These are phyloP conservation scores for Harringtonia lauricola DNA, from an alignment of 2,329 filamentous ascomycete genomes.

Conservation along the genomic window DNA sequence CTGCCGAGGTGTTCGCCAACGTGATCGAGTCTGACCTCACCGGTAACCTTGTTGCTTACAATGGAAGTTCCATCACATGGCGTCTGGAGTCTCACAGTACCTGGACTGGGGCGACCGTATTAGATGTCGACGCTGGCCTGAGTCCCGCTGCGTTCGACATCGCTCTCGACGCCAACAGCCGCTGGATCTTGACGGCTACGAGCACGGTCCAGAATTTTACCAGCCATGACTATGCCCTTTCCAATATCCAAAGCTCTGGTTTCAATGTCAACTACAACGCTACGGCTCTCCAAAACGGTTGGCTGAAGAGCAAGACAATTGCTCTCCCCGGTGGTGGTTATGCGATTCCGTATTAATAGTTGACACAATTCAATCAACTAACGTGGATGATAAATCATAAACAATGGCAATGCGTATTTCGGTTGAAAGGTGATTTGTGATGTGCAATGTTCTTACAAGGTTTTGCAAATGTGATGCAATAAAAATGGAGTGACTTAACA, in stretches of 20 bases:
- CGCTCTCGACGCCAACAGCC: neutral
- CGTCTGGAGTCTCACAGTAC: neutral
- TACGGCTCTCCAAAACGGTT: neutral
- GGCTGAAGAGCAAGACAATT: neutral
- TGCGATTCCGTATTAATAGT: neutral
- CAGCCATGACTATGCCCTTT: neutral
- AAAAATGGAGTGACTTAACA: too few relatives aligned
- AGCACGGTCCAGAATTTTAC: slow-evolving; percentile 4
- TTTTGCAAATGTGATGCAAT: too few relatives aligned
- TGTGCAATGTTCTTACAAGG: too few relatives aligned
- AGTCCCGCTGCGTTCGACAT: neutral
- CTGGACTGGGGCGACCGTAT: slow-evolving; percentile 1
- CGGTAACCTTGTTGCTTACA: slow-evolving; percentile 6
- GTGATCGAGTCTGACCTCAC: neutral
- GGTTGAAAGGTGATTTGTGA: too few relatives aligned
- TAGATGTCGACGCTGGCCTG: neutral
- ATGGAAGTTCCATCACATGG: slow-evolving; percentile 5
- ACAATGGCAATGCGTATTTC: too few relatives aligned
- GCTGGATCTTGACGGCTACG: neutral
- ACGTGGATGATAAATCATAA: too few relatives aligned
- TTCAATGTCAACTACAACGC: slow-evolving; percentile 3
- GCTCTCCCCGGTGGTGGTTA: neutral
- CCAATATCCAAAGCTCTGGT: slow-evolving; percentile 5
- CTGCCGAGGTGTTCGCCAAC: neutral
- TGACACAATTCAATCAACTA: too few relatives aligned